These are phyloP conservation scores for Sordariomycetes sp. DNA, from an alignment of 2,329 filamentous ascomycete genomes.

Conservation along the genomic window DNA sequence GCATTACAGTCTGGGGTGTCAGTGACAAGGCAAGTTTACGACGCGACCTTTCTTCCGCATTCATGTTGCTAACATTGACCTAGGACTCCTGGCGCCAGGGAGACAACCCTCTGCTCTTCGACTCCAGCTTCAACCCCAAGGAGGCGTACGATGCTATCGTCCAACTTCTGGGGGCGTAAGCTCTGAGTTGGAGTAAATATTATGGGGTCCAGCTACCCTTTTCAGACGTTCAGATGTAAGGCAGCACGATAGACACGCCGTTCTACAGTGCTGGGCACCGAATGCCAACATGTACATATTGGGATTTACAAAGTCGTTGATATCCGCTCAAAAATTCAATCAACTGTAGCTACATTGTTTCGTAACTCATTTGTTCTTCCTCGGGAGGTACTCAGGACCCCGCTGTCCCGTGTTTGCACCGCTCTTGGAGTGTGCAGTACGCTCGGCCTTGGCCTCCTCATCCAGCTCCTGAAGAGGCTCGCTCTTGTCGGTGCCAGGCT, in stretches of 20 bases:
- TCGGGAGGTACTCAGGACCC: neutral
- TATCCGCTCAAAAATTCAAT: too few relatives aligned
- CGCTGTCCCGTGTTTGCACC: constrained; percentile 1
- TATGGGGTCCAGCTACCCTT: too few relatives aligned
- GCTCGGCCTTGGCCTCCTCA: neutral
- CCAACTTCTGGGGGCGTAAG: too few relatives aligned
- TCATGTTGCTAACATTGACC: neutral
- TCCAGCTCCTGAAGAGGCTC: neutral
- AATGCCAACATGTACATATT: too few relatives aligned
- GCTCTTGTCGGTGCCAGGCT: neutral
- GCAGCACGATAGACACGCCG: too few relatives aligned
- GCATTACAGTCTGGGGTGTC: constrained; percentile 56
- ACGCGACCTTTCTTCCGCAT: neutral
- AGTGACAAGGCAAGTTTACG: constrained; percentile 24
- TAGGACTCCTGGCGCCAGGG: constrained; percentile 38
- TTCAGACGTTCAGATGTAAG: too few relatives aligned
- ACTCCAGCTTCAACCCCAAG: constrained; percentile 40
- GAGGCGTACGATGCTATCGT: constrained; percentile 32
- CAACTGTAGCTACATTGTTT: too few relatives aligned
- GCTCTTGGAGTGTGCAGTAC: neutral
- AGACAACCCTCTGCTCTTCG: constrained; percentile 43
- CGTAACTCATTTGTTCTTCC: neutral
- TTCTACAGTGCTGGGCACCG: too few relatives aligned
- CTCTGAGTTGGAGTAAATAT: too few relatives aligned
- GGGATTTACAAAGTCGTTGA: too few relatives aligned